A percentile compares a stretch with the other conserved stretches of the same genome.
Conservation (phyloP, 208 protist genomes). For the Phytomonas serpens region DNA sequence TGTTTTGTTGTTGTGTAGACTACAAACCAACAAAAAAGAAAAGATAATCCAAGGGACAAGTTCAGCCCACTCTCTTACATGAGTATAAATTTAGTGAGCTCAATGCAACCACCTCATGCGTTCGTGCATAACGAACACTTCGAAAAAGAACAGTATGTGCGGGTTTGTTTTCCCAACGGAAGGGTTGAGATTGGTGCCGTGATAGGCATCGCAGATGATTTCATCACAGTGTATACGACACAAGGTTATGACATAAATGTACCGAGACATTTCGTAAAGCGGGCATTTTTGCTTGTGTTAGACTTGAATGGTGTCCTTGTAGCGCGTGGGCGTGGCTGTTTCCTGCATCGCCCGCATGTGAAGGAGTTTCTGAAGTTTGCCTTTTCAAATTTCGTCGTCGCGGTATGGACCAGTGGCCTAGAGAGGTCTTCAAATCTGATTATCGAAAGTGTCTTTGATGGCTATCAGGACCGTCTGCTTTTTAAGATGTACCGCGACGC, state of each 20-base stretch:
- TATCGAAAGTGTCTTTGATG: conserved; percentile 78
- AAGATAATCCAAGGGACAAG: conserved; percentile 5
- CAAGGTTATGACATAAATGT: conserved; percentile 80
- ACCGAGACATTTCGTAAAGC: conserved; percentile 34
- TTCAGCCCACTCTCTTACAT: background rate
- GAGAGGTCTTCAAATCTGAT: conserved; percentile 78
- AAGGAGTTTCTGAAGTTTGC: conserved; percentile 75
- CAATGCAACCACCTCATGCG: background rate
- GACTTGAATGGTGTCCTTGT: conserved; percentile 89
- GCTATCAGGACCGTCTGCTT: conserved; percentile 70
- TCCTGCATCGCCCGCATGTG: conserved; percentile 64
- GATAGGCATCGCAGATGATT: conserved; percentile 30
- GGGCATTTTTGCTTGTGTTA: conserved; percentile 79
- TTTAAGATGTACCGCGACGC: conserved; percentile 74
- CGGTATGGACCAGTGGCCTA: conserved; percentile 86
- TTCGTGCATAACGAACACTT: conserved; percentile 48
- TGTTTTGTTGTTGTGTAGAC: conserved; percentile 3
- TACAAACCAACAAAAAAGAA: conserved; percentile 7
- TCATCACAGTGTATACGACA: conserved; percentile 55
- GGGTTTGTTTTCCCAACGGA: conserved; percentile 50
- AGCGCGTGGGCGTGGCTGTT: conserved; percentile 54
- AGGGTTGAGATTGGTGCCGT: conserved; percentile 79
- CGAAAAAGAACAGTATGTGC: conserved; percentile 78
- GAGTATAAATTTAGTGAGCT: background rate
- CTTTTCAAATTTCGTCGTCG: conserved; percentile 84